Evolutionary conservation across 176 grass and related monocot genomes (phyloP), one percentile per base, ranked within the genome.

Genomic region (Oryza australiensis): DNA sequence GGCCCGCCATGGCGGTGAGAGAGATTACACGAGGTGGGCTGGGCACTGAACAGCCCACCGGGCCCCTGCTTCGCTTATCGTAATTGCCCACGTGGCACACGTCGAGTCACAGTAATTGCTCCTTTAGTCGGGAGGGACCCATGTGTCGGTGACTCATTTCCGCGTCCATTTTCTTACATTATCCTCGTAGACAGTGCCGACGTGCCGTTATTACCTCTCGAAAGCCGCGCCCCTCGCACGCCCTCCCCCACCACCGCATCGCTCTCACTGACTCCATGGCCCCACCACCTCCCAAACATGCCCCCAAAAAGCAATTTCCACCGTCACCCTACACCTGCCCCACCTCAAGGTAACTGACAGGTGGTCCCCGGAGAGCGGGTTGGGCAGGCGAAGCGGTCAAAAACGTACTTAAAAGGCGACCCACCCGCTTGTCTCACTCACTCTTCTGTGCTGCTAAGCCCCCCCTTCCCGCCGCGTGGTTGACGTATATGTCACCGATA

Each of bases 401-500:
- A 78, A 51, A 73, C 34, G 80, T 88, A 77, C 66, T 87, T 69
- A 46, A 33, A 81, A 6, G 41, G 22, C 68, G 62, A 62, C 77
- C 73, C 79, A 62, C 77, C 73, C 79, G 63, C 26, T 41, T 75
- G 70, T 33, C 67, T 22, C 57, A 67, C 74, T 63, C 67, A 35
- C 35, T 37, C 35, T 37, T 51, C 74, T 66, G 57, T 37, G 66
- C 74, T 49, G 8, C 67, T 40, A 6, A 3, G 26, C 28, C 43
- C 12, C 5, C 16, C 1, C 24, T 22, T 10, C 18, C 5, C n/a
- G 34, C 20, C 0, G 2, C 20, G 8, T 1, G 0, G 20, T 0
- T 0, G 18, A 0, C 9, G 0, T 0, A 0, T 4, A 0, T 0
- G 0, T 0, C 0, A 7, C 59, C 26, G 76, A 74, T 46, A 11